Percentiles rank a stretch among this genome's conserved stretches.
Evolutionary conservation across 495 filamentous ascomycete genomes (phyloP).

Genomic region (Amniculicola lignicola): DNA sequence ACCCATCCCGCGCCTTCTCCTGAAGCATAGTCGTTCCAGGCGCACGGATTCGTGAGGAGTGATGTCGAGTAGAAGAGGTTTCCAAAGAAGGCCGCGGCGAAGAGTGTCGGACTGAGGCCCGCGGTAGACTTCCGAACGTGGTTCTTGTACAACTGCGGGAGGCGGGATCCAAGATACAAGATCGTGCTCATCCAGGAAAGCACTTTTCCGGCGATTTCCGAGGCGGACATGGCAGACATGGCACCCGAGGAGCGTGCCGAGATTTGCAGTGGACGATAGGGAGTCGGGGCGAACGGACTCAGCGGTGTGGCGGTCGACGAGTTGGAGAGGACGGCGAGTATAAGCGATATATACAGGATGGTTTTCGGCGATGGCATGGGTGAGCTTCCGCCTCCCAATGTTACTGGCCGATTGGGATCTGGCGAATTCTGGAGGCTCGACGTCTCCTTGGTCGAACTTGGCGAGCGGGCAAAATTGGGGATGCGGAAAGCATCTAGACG

Average conservation of each 20-base stretch:
- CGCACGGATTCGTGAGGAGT: slow-evolving; percentile 64
- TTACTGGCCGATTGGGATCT: slow-evolving; percentile 13
- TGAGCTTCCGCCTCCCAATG: slow-evolving; percentile 16
- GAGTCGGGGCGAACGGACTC: slow-evolving; percentile 29
- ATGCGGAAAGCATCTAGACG: slow-evolving; percentile 33
- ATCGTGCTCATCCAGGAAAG: slow-evolving; percentile 65
- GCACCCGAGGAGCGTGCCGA: slow-evolving; percentile 12
- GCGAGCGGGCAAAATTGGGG: slow-evolving; percentile 32
- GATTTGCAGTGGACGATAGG: slow-evolving; percentile 40
- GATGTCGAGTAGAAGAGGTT: slow-evolving; percentile 71
- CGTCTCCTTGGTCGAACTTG: slow-evolving; percentile 15
- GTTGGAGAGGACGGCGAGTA: slow-evolving; percentile 36
- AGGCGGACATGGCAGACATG: slow-evolving; percentile 33
- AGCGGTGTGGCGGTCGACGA: slow-evolving; percentile 18
- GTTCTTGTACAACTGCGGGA: slow-evolving; percentile 71
- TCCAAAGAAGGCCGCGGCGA: slow-evolving; percentile 68
- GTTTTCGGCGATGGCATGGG: slow-evolving; percentile 34
- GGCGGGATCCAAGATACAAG: slow-evolving; percentile 66
- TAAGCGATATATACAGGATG: slow-evolving; percentile 39
- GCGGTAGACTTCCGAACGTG: slow-evolving; percentile 62
- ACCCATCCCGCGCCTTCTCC: slow-evolving; percentile 68
- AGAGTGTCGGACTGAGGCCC: slow-evolving; percentile 65
- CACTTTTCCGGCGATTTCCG: slow-evolving; percentile 54
- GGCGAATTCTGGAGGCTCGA: slow-evolving; percentile 18
- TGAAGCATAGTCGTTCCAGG: slow-evolving; percentile 58